Evolutionary conservation across 805 yeast species (phyloP).

Genomic region (Spathaspora girioi): DNA sequence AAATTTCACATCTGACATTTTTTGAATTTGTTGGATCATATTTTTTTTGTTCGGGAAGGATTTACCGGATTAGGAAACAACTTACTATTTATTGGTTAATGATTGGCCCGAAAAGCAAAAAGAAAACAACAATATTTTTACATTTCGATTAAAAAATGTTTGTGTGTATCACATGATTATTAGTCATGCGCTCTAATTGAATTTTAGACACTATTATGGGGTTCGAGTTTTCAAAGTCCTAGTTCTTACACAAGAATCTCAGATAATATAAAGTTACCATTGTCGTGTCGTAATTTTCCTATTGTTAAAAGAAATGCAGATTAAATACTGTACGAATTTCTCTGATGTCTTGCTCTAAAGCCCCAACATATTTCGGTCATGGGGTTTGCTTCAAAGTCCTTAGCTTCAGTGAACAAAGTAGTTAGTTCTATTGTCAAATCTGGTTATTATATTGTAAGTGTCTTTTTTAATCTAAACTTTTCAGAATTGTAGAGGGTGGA

Average conservation of each 20-base stretch:
- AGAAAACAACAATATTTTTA: background rate
- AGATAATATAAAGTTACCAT: too few relatives aligned
- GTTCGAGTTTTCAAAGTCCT: background rate
- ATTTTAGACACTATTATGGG: background rate
- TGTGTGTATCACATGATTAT: background rate
- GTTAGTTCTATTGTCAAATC: too few relatives aligned
- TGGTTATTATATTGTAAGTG: too few relatives aligned
- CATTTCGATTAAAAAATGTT: background rate
- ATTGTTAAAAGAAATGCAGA: background rate
- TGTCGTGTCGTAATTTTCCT: background rate
- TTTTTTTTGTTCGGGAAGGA: background rate
- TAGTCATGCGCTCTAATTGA: background rate
- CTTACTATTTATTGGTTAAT: background rate
- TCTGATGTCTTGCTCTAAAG: background rate
- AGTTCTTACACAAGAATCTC: too few relatives aligned
- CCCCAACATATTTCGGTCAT: too few relatives aligned
- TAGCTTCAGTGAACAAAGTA: too few relatives aligned
- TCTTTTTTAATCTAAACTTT: too few relatives aligned
- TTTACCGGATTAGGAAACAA: background rate
- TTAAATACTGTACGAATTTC: background rate
- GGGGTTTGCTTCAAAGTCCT: background rate
- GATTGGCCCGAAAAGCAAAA: background rate
- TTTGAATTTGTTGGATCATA: background rate
- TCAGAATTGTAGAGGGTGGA: too few relatives aligned
- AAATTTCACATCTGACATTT: background rate